These are phyloP conservation scores for Aspergillus wentii DNA, from an alignment of 495 filamentous ascomycete genomes.

Conservation along the genomic window DNA sequence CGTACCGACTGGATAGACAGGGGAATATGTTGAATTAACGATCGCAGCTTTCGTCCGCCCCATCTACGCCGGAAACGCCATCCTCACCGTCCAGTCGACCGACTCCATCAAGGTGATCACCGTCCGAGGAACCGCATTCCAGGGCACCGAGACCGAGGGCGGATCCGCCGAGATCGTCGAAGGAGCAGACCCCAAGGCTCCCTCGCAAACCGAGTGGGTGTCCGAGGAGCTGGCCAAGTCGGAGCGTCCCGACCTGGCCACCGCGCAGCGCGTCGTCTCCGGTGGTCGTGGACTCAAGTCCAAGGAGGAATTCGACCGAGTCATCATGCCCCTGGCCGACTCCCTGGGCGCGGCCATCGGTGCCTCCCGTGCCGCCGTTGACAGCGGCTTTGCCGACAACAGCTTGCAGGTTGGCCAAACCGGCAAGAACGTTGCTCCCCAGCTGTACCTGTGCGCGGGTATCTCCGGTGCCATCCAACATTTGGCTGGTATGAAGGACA, in stretches of 20 bases:
- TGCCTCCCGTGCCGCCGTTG: conserved; percentile 89
- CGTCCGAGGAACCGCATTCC: conserved; percentile 87
- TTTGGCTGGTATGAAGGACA: conserved; percentile 99
- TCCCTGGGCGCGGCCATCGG: conserved; percentile 89
- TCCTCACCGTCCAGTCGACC: conserved; percentile 89
- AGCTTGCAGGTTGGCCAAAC: conserved; percentile 97
- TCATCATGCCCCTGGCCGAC: conserved; percentile 90
- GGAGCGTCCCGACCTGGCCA: conserved; percentile 91
- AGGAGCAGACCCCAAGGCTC: conserved; percentile 54
- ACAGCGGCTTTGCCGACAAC: conserved; percentile 99
- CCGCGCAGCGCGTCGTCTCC: conserved; percentile 83
- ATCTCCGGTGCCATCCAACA: conserved; percentile 98
- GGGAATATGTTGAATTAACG: conserved; percentile 10
- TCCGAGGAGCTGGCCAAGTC: conserved; percentile 90
- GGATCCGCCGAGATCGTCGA: conserved; percentile 44
- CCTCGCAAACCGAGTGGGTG: conserved; percentile 76
- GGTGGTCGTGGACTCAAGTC: conserved; percentile 94
- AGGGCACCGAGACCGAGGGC: conserved; percentile 43
- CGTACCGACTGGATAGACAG: no score
- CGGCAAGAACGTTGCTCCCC: conserved; percentile 94
- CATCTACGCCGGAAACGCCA: conserved; percentile 96
- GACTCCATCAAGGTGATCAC: conserved; percentile 87
- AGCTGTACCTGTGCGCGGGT: conserved; percentile 91
- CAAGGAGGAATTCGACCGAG: conserved; percentile 89
- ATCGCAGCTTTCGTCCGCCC: conserved; percentile 78